Percentiles rank a stretch among this genome's conserved stretches.
phyloP scores from a whole-genome alignment of 2,329 filamentous ascomycete genomes.

The Fusarium sp. region DNA sequence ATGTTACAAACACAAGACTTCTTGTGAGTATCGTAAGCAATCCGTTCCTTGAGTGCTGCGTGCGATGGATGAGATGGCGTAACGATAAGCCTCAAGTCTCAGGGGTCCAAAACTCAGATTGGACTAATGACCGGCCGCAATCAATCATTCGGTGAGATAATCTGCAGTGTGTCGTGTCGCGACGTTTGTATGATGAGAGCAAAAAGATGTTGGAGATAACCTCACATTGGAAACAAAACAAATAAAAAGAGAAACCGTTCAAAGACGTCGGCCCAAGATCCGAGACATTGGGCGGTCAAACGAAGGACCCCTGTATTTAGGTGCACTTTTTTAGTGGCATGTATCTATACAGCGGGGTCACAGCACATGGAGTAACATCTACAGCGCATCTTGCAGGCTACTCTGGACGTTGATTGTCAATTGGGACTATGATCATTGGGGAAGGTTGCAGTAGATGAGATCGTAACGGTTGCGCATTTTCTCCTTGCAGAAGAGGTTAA shows the following conservation, averaged over 20 bases:
- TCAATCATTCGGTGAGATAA: not conserved
- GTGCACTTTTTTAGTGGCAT: slow-evolving; percentile 21
- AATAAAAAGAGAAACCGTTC: slow-evolving; percentile 2
- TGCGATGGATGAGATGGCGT: not conserved
- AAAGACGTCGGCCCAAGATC: slow-evolving; percentile 36
- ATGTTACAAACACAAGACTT: not conserved
- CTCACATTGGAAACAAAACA: slow-evolving; percentile 35
- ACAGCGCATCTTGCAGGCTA: slow-evolving; percentile 31
- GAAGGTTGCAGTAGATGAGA: not conserved
- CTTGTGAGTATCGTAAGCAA: too few relatives aligned
- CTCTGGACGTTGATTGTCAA: not conserved
- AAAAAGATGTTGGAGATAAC: slow-evolving; percentile 15
- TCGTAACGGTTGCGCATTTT: not conserved
- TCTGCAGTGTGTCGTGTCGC: not conserved
- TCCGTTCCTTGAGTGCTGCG: not conserved
- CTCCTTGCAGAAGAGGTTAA: not conserved
- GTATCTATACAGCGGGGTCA: not conserved
- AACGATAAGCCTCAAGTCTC: slow-evolving; percentile 1
- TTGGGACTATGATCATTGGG: too few relatives aligned
- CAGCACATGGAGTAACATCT: slow-evolving; percentile 16
- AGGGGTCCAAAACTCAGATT: not conserved
- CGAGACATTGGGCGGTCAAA: slow-evolving; percentile 44
- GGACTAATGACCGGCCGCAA: too few relatives aligned
- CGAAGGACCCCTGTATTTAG: slow-evolving; percentile 5
- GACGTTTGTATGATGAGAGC: not conserved